Evolutionary conservation across 495 filamentous ascomycete species (phyloP).

Genomic region (Annulohypoxylon bovei): DNA sequence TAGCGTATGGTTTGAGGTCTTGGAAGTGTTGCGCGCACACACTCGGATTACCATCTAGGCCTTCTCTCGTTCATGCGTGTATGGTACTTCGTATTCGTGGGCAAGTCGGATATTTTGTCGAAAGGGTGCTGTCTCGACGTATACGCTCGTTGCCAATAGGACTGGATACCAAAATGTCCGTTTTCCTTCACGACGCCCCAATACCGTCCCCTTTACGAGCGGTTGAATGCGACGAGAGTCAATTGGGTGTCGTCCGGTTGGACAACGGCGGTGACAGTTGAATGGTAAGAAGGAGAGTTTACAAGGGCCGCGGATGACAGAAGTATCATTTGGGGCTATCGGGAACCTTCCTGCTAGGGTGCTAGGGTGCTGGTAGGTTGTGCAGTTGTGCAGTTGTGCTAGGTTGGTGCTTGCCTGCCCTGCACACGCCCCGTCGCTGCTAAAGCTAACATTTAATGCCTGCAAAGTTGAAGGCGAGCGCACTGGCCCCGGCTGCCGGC

Average conservation of each 20-base stretch:
- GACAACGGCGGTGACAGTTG: slow-evolving; percentile 38
- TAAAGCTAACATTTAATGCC: slow-evolving; percentile 1
- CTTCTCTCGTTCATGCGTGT: neutral
- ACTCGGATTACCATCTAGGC: slow-evolving; percentile 12
- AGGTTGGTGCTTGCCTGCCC: too few species aligned
- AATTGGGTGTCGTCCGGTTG: slow-evolving; percentile 42
- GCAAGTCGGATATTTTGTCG: slow-evolving; percentile 26
- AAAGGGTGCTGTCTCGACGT: slow-evolving; percentile 11
- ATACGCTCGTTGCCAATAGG: slow-evolving; percentile 10
- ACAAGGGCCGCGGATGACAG: slow-evolving; percentile 32
- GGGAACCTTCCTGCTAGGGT: slow-evolving; percentile 5
- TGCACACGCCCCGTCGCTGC: too few species aligned
- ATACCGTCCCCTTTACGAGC: slow-evolving; percentile 25
- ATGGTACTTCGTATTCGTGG: slow-evolving; percentile 26
- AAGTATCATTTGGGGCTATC: slow-evolving; percentile 29
- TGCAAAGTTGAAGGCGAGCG: slow-evolving; percentile 29
- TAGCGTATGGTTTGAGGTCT: neutral
- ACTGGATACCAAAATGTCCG: slow-evolving; percentile 7
- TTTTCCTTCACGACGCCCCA: slow-evolving; percentile 22
- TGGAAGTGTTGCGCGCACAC: slow-evolving; percentile 25
- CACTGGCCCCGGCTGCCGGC: slow-evolving; percentile 32
- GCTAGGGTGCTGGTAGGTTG: slow-evolving; percentile 1
- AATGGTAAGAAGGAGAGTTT: slow-evolving; percentile 39
- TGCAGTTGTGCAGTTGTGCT: slow-evolving; percentile 1
- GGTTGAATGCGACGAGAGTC: slow-evolving; percentile 42